Evolutionary conservation across 768 basidiomycete species (phyloP).

Genomic region (Collybia sordida): DNA sequence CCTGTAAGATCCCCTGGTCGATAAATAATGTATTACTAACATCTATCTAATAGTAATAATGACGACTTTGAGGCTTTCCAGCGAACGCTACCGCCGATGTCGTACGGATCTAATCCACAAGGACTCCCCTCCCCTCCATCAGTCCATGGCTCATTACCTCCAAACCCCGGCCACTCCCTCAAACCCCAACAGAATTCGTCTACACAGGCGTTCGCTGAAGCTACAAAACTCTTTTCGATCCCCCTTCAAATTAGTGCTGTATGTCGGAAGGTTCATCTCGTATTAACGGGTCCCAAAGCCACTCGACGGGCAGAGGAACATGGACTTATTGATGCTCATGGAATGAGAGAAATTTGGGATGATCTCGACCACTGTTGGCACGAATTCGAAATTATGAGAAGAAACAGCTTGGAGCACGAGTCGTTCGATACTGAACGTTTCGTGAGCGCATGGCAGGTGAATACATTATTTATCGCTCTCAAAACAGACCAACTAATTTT

Average conservation of each 20-base stretch:
- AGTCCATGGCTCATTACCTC: constrained; percentile 12
- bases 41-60: constrained; percentile 45
- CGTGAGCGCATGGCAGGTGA: constrained; percentile 84
- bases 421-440: constrained; percentile 54
- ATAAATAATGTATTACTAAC: constrained; percentile 6
- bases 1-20: constrained; percentile 48
- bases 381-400: constrained; percentile 70
- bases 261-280: constrained; percentile 76
- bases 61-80: constrained; percentile 81
- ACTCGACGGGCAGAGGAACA: constrained; percentile 53
- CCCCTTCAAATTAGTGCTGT: constrained; percentile 75
- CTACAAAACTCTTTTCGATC: constrained; percentile 61
- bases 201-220: constrained; percentile 47
- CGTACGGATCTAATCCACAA: constrained; percentile 23
- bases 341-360: constrained; percentile 82
- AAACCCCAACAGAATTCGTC: constrained; percentile 14
- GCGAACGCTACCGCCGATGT: constrained; percentile 48
- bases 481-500: constrained; percentile 14
- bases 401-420: constrained; percentile 30
- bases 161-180: constrained; percentile 14
- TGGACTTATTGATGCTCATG: constrained; percentile 56
- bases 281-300: constrained; percentile 78
- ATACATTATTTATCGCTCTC: constrained; percentile 18
- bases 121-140: constrained; percentile 20
- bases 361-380: constrained; percentile 81